A percentile compares a stretch with the other conserved stretches of the same genome.
phyloP scores from a whole-genome alignment of 2,329 filamentous ascomycete genomes.

The Fusarium mangiferae region DNA sequence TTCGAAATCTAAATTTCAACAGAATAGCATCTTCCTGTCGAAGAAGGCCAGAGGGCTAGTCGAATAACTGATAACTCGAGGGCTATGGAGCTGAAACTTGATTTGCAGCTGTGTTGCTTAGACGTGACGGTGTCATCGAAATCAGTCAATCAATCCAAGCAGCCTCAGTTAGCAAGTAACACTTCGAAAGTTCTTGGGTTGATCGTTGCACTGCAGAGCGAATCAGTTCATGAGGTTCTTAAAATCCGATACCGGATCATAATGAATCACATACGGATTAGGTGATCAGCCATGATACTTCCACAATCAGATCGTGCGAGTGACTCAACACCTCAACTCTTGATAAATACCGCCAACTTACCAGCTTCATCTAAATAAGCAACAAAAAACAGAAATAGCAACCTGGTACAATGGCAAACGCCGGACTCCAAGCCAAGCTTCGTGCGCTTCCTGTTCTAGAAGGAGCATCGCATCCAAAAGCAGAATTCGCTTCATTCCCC shows the following conservation, averaged over 20 bases:
- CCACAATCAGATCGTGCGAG: not conserved
- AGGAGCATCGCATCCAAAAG: not conserved
- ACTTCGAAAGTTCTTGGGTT: accelerated
- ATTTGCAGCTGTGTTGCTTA: too few species aligned
- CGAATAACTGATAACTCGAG: too few species aligned
- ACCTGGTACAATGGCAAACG: not conserved
- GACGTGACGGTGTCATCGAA: too few species aligned
- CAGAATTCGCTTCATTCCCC: not conserved
- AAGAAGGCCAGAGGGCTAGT: too few species aligned
- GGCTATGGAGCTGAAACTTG: too few species aligned
- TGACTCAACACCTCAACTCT: accelerated
- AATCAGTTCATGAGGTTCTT: too few species aligned
- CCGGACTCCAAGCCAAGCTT: not conserved
- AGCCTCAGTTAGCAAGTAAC: too few species aligned
- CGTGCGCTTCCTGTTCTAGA: not conserved
- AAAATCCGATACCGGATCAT: not conserved
- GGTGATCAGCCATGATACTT: not conserved
- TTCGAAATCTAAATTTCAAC: too few species aligned
- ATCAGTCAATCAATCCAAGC: too few species aligned
- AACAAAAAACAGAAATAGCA: too few species aligned
- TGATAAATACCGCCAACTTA: not conserved
- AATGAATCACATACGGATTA: not conserved
- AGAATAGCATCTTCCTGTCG: too few species aligned
- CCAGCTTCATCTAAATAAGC: not conserved
- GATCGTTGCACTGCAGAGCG: too few species aligned